Evolutionary conservation across 345 rosid species (phyloP), one percentile per base, ranked within the genome.

Genomic region (Balakata baccata): DNA sequence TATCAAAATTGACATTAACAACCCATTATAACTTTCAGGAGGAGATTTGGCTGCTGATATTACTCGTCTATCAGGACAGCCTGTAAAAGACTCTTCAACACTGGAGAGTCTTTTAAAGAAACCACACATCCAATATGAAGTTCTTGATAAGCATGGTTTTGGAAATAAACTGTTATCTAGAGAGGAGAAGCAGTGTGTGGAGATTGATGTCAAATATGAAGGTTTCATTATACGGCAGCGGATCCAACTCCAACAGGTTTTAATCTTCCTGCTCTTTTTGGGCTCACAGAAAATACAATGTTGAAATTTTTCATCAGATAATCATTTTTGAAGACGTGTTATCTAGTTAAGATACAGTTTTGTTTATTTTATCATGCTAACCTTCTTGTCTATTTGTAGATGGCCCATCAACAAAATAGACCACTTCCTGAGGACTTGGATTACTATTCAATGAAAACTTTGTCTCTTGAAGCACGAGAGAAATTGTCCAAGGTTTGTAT

Each of bases 391-490:
- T 60, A 74, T 73, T 74, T 78, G 84, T 74, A 91, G 98, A 94
- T 94, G 92, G 84, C 84, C 68, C 91, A 83, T 79, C 89, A 94
- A 85, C 90, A 90, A 83, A 89, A 89, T 83, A 88, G 90, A 84
- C 85, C 78, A 65, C 93, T 94, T 83, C 92, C 98, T 20, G 85
- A 85, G 10, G 85, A 89, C 89, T 84, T 94, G 88, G 94, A 92
- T 89, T 95, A 95, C 89, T 54, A 81, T 83, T 81, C 89, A 53
- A 87, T 95, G 97, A 85, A 87, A 77, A 92, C 92, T 47, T 75
- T 95, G 76, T 95, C 97, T 5, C 89, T 81, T 53, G 99, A 95
- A 88, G 88, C 98, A 17, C 94, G 98, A 45, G 98, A 95, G 78
- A 95, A 95, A 71, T 92, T 95, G 69, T 90, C 99, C 69, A 95